Conservation (phyloP, 345 rosid genomes). For the Lumnitzera littorea region DNA sequence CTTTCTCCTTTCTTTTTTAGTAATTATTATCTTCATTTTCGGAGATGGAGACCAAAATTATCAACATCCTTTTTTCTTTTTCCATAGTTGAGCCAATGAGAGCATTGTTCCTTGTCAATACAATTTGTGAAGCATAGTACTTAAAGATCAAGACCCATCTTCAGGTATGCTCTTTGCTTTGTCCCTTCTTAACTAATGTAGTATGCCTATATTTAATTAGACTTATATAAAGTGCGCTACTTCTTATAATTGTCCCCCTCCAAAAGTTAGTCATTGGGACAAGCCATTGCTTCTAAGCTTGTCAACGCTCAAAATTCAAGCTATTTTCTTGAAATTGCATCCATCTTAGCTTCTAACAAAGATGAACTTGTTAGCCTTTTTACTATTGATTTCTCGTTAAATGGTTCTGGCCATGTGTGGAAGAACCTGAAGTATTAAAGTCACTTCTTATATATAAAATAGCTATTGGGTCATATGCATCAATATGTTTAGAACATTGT, state of each 20-base stretch:
- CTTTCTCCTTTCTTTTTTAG: too few relatives aligned
- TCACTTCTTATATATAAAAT: conserved; percentile 82
- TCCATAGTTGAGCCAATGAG: too few relatives aligned
- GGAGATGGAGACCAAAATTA: too few relatives aligned
- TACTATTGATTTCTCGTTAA: conserved; percentile 58
- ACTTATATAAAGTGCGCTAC: conserved; percentile 71
- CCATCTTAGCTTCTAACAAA: conserved; percentile 50
- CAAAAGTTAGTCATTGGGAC: conserved; percentile 64
- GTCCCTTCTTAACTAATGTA: conserved; percentile 73
- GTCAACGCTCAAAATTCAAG: conserved; percentile 68
- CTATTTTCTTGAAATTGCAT: conserved; percentile 54
- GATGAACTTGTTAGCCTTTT: conserved; percentile 71
- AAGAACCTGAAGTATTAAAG: conserved; percentile 65
- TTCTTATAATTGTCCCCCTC: conserved; percentile 57
- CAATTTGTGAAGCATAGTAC: too few relatives aligned
- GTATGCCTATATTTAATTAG: conserved; percentile 66
- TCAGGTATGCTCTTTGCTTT: too few relatives aligned
- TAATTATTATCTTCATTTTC: too few relatives aligned
- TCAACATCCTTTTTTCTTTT: too few relatives aligned
- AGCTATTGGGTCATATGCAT: conserved; percentile 54
- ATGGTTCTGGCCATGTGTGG: conserved; percentile 48
- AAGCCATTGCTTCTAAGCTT: conserved; percentile 80
- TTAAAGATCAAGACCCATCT: too few relatives aligned
- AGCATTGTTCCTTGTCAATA: too few relatives aligned
- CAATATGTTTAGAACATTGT: conserved; percentile 57